These are phyloP conservation scores for Picocystis sp. DNA, from an alignment of 163 green algal species.

Conservation along the genomic window DNA sequence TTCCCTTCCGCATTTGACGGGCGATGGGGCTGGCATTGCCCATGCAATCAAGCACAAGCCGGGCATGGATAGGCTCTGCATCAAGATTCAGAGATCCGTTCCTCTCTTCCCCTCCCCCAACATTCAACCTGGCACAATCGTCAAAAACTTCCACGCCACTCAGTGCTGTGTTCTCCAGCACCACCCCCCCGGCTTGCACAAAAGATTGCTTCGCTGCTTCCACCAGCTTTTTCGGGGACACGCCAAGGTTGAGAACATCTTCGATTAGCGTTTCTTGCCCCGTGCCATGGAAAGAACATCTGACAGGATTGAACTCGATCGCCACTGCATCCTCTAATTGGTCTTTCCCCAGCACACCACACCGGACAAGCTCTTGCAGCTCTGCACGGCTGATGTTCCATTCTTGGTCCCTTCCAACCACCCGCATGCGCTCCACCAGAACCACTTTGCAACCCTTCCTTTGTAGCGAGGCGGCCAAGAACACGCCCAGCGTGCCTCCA, in stretches of 20 bases:
- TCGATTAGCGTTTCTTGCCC: slow-evolving; percentile 46
- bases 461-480: slow-evolving; percentile 54
- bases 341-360: slow-evolving; percentile 36
- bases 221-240: slow-evolving; percentile 41
- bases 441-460: slow-evolving; percentile 29
- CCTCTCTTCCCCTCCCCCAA: slow-evolving; percentile 7
- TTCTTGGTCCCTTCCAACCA: slow-evolving; percentile 36
- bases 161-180: slow-evolving; percentile 37
- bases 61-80: slow-evolving; percentile 33
- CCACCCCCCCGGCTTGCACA: slow-evolving; percentile 34
- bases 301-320: slow-evolving; percentile 71
- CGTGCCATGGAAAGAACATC: slow-evolving; percentile 38
- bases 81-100: slow-evolving; percentile 11
- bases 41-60: slow-evolving; percentile 82
- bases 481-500: slow-evolving; percentile 77
- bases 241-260: slow-evolving; percentile 81
- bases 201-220: slow-evolving; percentile 24
- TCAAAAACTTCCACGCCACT: slow-evolving; percentile 34
- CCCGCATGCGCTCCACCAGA: neutral
- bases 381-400: slow-evolving; percentile 83
- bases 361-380: slow-evolving; percentile 37
- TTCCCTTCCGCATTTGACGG: slow-evolving; percentile 45
- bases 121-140: slow-evolving; percentile 24
- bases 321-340: slow-evolving; percentile 42
- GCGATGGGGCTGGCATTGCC: slow-evolving; percentile 67